Base-by-base conservation (phyloP, 805 yeast species). In the Kuraishia borneana region DNA sequence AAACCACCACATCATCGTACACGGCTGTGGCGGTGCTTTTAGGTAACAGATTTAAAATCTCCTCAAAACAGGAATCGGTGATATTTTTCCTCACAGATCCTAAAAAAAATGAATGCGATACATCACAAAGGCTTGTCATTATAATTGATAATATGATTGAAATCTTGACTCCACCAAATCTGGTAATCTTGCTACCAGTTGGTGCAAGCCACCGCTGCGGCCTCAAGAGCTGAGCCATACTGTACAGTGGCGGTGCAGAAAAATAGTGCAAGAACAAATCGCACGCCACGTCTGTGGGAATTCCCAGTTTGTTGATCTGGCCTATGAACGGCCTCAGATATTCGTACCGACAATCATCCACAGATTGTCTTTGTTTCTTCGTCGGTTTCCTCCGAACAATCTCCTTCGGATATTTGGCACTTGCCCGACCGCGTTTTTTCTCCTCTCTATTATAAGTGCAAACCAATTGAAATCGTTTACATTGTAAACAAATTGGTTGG, bases 381-480 rank as follows among this genome's bases (percentile, higher is more conserved):
- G 50, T 41, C 8, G 48, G 46, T 35, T 47, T 48, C 30, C 53
- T 36, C 25, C 53, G 35, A 5, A 43, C 40, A 21, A 49, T 48
- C 9, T 38, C 42, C 38, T 58, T 58, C n/a, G 66, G 66, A 34
- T 61, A 60, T 33, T 57, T 60, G 1, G 54, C 57, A 35, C 61
- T 53, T 2, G 72, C 72, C 37, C 71, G 51, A 6, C 73, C 73
- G 34, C 73, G 46, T 42, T 63, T 64, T 42, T 56, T 63, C 38
- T 64, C 67, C 32, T 56, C 50, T 25, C 73, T 48, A 7, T 58
- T 39, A 38, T 68, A 68, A 2, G 68, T 60, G 39, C 70, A 65
- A 5, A 44, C 39, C 1, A 50, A 43, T 25, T 47, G 44, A 2
- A 54, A 39, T 33, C 52, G 54, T 1, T 39, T 14, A 36, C 74